Percentiles rank a stretch among this genome's conserved stretches.
Conservation (phyloP, 2,329 filamentous ascomycete genomes). For the Alternaria brassicae region DNA sequence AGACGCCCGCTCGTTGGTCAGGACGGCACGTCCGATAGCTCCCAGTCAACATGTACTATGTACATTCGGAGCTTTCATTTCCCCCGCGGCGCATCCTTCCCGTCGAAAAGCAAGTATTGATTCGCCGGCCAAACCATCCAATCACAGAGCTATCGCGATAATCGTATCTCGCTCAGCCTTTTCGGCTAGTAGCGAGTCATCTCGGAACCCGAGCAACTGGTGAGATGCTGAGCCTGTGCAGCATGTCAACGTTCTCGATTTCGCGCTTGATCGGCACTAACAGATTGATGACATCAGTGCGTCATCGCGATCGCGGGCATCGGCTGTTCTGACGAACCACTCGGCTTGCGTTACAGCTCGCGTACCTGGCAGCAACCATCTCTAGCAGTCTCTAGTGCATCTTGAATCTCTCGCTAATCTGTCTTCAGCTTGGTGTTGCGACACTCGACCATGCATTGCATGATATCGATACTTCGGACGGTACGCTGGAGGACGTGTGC, state of each 20-base stretch:
- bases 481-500: constrained; percentile 5
- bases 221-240: not conserved
- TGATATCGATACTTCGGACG: not conserved
- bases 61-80: not conserved
- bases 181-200: not conserved
- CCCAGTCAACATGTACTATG: not conserved
- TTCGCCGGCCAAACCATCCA: not conserved
- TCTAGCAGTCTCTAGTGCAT: not conserved
- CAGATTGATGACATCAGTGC: constrained; percentile 15
- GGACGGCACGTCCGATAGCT: not conserved
- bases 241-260: constrained; percentile 3
- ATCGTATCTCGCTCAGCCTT: not conserved
- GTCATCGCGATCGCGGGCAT: constrained; percentile 5
- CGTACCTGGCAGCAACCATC: constrained; percentile 15
- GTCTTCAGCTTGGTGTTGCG: not conserved
- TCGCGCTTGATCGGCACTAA: constrained; percentile 14
- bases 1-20: not conserved
- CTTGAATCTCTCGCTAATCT: not conserved
- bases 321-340: constrained; percentile 4
- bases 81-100: not conserved
- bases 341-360: constrained; percentile 8
- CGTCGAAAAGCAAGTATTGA: not conserved
- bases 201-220: not conserved
- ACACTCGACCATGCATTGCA: not conserved
- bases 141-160: not conserved